These are phyloP conservation scores for Alternaria brassicicola DNA, from an alignment of 2,329 filamentous ascomycete genomes.

Conservation along the genomic window DNA sequence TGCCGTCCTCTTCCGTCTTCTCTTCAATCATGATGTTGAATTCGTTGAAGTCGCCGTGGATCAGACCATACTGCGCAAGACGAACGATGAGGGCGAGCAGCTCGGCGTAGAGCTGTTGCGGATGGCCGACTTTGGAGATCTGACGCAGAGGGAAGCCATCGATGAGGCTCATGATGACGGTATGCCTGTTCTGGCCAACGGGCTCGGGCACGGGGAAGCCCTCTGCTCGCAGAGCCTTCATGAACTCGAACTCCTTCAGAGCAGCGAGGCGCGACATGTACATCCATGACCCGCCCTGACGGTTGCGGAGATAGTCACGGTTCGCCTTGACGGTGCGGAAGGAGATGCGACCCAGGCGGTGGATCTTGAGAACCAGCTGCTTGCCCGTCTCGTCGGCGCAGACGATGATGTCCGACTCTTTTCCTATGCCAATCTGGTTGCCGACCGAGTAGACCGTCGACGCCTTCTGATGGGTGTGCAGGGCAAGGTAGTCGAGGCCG, in stretches of 20 bases:
- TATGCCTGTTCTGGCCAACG: conserved; percentile 88
- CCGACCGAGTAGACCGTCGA: conserved; percentile 89
- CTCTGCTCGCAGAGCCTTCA: conserved; percentile 82
- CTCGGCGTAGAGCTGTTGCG: conserved; percentile 86
- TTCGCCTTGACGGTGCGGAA: conserved; percentile 97
- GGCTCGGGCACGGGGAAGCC: conserved; percentile 91
- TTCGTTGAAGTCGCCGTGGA: conserved; percentile 98
- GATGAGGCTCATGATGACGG: conserved; percentile 92
- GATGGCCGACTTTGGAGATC: conserved; percentile 81
- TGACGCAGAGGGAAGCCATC: conserved; percentile 92
- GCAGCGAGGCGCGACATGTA: conserved; percentile 93
- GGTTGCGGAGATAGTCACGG: conserved; percentile 89
- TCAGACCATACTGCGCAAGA: conserved; percentile 83
- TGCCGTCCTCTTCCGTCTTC: conserved; percentile 48
- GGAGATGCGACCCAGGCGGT: conserved; percentile 91
- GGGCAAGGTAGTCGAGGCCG: conserved; percentile 94
- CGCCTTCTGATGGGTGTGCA: conserved; percentile 83
- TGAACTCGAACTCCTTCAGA: conserved; percentile 93
- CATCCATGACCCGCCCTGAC: conserved; percentile 89
- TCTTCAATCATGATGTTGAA: conserved; percentile 98
- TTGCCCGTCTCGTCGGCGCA: conserved; percentile 79
- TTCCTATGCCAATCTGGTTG: conserved; percentile 92
- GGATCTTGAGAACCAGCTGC: conserved; percentile 91
- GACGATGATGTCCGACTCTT: conserved; percentile 96
- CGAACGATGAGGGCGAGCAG: conserved; percentile 84